A percentile compares a stretch with the other conserved stretches of the same genome.
phyloP scores from a whole-genome alignment of 2,329 filamentous ascomycete species.

The Cladophialophora chaetospira region DNA sequence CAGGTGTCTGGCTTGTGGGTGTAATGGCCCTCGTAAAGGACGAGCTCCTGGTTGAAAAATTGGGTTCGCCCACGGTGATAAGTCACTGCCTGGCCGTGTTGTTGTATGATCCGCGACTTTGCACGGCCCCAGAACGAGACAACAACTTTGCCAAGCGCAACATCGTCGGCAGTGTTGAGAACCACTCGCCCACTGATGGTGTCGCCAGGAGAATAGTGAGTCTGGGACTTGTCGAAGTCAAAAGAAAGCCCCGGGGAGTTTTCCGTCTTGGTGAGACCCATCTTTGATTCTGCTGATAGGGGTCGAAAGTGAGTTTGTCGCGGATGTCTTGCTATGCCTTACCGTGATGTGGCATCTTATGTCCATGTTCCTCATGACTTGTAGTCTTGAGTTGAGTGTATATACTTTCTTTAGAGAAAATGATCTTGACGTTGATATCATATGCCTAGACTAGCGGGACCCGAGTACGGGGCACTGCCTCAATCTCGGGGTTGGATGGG shows the following conservation, averaged over 20 bases:
- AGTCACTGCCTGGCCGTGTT: slow-evolving; percentile 25
- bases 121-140: slow-evolving; percentile 29
- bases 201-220: slow-evolving; percentile 26
- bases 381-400: neutral
- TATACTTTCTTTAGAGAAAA: neutral
- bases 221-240: slow-evolving; percentile 19
- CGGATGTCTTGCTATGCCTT: too few relatives aligned
- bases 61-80: slow-evolving; percentile 25
- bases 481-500: neutral
- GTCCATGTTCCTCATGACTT: neutral
- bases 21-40: slow-evolving; percentile 30
- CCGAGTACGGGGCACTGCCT: slow-evolving; percentile 6
- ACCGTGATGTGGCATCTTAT: neutral
- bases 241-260: slow-evolving; percentile 28
- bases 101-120: slow-evolving; percentile 29
- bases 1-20: slow-evolving; percentile 29
- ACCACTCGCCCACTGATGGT: slow-evolving; percentile 25
- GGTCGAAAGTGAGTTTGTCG: neutral
- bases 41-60: slow-evolving; percentile 24
- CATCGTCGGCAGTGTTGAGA: slow-evolving; percentile 27
- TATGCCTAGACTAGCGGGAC: neutral
- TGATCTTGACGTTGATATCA: neutral
- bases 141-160: slow-evolving; percentile 24
- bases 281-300: neutral
- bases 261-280: slow-evolving; percentile 24